Percentiles rank a stretch among this genome's conserved stretches.
These are phyloP conservation scores for Juglanconis sp. DNA, from an alignment of 2,329 filamentous ascomycete species.

Conservation along the genomic window DNA sequence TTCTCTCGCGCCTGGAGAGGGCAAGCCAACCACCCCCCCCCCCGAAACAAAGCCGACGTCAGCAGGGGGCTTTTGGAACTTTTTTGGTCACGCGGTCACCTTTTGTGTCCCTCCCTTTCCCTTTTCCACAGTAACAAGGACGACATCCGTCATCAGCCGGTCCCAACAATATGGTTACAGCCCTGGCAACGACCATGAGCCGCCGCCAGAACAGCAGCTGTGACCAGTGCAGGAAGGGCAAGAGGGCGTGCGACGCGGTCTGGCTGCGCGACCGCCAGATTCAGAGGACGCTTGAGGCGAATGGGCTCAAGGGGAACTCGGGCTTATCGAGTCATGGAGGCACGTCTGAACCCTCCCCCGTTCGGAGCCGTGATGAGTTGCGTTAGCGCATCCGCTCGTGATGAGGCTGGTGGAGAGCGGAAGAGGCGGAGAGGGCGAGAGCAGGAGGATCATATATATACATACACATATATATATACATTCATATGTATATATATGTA, in stretches of 20 bases:
- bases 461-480: too few relatives aligned
- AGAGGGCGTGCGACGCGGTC: slow-evolving; percentile 18
- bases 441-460: not conserved
- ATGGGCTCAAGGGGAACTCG: not conserved
- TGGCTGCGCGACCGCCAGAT: slow-evolving; percentile 12
- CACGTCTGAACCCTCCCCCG: not conserved
- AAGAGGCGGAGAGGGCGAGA: not conserved
- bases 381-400: not conserved
- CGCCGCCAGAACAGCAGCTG: slow-evolving; percentile 19
- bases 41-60: not conserved
- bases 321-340: slow-evolving; percentile 15
- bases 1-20: not conserved
- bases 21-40: not conserved
- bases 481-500: too few relatives aligned
- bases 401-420: not conserved
- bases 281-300: slow-evolving; percentile 3
- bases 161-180: not conserved
- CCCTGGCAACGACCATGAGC: slow-evolving; percentile 12
- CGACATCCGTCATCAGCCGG: not conserved
- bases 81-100: not conserved
- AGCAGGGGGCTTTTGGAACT: not conserved
- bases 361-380: not conserved
- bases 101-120: not conserved
- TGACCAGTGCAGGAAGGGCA: slow-evolving; percentile 20
- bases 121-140: not conserved